Evolutionary conservation across 805 yeast genomes (phyloP), one percentile per base, ranked within the genome.

Genomic region (Lachancea kluyveri): DNA sequence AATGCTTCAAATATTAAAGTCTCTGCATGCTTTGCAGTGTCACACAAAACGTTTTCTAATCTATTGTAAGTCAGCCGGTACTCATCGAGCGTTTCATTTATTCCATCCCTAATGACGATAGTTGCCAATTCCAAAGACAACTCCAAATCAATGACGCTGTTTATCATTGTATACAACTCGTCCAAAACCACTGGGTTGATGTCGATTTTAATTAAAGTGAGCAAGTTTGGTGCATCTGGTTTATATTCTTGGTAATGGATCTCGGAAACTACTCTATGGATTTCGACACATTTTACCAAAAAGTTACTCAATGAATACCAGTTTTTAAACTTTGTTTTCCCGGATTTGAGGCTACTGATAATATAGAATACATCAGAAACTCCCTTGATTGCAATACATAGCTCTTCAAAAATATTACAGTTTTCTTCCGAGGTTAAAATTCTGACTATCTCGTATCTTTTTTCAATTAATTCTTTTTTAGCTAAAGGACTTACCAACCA

Each of bases 401-500:
- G 22, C 4, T 51, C 49, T 1, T 50, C 46, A 10, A 49, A 38
- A 9, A 35, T 11, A 1, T 41, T 26, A 2, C 38, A 21, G 30
- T 60, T 54, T 8, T 39, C 28, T 4, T 35, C 49, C 3, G 39
- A 30, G 0, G 42, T n/a, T 3, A 67, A 39, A 0, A 38, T 17
- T 6, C 46, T 47, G 1, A 66, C 45, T 0, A 57, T 43, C 3
- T 51, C 37, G 3, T 52, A 47, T 15, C 72, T 50, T 20, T 42
- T 39, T 11, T 50, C 42, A 4, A 68, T 57, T 5, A 34, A 15
- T 1, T 40, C 37, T 1, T 40, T 31, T n/a, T 54, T 46, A 1
- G 51, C 39, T 3, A 60, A 36, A 0, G 72, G 72, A 10, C 59
- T 45, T 3, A 45, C 20, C 8, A 68, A 41, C 64, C 65, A 63